Evolutionary conservation across 2,329 filamentous ascomycete genomes (phyloP).

Genomic region (Pestalotiopsis sp.): DNA sequence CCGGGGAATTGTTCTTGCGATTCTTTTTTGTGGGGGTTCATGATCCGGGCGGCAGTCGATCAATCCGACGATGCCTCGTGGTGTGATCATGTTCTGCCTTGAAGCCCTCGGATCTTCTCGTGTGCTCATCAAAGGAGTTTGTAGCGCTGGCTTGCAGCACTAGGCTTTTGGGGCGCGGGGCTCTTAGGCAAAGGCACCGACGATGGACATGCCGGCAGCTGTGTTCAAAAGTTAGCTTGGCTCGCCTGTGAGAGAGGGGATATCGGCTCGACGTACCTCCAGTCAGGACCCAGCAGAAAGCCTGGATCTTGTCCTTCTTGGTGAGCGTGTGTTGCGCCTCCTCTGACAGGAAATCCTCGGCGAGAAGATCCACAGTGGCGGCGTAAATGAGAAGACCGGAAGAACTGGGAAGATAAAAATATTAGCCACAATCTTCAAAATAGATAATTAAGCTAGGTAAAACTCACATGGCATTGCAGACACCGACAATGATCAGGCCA

Average conservation of each 20-base stretch:
- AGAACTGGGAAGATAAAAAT: slow-evolving; percentile 41
- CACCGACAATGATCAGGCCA: slow-evolving; percentile 64
- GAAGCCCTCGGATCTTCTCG: no score
- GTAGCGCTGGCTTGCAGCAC: no score
- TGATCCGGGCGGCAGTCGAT: background rate
- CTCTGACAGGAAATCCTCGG: slow-evolving; percentile 67
- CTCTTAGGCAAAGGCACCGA: slow-evolving; percentile 47
- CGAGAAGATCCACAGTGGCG: slow-evolving; percentile 64
- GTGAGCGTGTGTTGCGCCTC: slow-evolving; percentile 53
- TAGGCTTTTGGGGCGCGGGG: no score
- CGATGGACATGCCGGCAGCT: slow-evolving; percentile 49
- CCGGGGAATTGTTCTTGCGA: background rate
- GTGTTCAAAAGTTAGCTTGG: slow-evolving; percentile 2
- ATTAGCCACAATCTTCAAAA: no score
- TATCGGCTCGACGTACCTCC: slow-evolving; percentile 40
- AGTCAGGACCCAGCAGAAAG: slow-evolving; percentile 52
- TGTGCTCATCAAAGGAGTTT: no score
- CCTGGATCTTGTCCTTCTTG: slow-evolving; percentile 53
- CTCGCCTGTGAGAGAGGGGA: slow-evolving; percentile 27
- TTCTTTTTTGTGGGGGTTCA: background rate
- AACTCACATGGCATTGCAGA: slow-evolving; percentile 66
- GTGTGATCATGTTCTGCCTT: background rate
- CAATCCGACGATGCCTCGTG: background rate
- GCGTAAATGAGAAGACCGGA: slow-evolving; percentile 65
- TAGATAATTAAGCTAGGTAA: no score